Base-by-base conservation (phyloP, 768 basidiomycete species). In the Boletus pseudo-olivaceus region DNA sequence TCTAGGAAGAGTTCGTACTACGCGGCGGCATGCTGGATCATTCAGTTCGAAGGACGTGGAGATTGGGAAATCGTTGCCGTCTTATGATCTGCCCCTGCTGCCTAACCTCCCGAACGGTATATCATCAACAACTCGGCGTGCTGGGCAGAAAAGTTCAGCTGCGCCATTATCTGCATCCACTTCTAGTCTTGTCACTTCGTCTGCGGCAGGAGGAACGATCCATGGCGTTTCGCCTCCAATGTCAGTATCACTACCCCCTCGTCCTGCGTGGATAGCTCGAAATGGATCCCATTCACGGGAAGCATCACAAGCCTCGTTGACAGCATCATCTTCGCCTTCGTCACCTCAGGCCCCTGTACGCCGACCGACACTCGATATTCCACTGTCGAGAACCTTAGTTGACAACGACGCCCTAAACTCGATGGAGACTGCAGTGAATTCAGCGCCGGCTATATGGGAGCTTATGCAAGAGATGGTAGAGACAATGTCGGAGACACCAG, bases 11-110 rank as follows among this genome's bases (percentile, higher is more conserved):
- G 71, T 69, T 26, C 83, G 83, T 27, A 85, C 80, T 46, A 79
- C 82, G 23, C 78, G 93, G 41, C 79, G 94, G 35, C 90, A 96
- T 68, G 94, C 90, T 6, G 94, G 94, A n/a, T 96, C 94, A 4
- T 98, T 96, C 74, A 96, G 94, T 57, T 85, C 80, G 26, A 89
- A 92, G 65, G 94, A 97, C 67, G 88, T 96, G 7, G 87, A 96
- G 66, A 84, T 90, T 47, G 94, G 94, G 38, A 91, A 86, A 70
- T 76, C 82, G 51, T 67, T 90, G 47, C 87, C 90, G 8, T 86
- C 85, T n/a, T 81, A 82, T 58, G 80, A 84, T 42, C 53, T 73
- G 3, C 65, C 68, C 4, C 26, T 60, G 9, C 70, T 64, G 2
- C 63, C 60, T 11, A 17, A 75, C 14, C 59, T 76, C 8, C 56